Evolutionary conservation across 345 rosid species (phyloP).

Genomic region (Populus davidiana): DNA sequence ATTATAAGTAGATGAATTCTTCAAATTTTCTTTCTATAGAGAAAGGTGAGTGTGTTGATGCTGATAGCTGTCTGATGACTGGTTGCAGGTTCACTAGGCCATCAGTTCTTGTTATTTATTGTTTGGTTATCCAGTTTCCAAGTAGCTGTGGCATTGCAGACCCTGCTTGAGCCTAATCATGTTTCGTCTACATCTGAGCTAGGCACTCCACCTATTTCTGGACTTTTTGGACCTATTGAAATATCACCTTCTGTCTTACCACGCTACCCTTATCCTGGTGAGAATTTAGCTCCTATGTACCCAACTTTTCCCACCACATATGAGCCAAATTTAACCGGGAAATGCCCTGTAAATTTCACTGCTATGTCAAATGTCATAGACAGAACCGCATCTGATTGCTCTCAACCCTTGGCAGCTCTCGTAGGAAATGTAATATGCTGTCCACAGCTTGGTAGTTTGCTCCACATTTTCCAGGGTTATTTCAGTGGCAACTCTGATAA

Average conservation of each 20-base stretch:
- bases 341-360: constrained; percentile 83
- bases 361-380: constrained; percentile 54
- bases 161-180: constrained; percentile 40
- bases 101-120: constrained; percentile 49
- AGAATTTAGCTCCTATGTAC: constrained; percentile 75
- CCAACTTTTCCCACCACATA: constrained; percentile 74
- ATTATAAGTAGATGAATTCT: background rate
- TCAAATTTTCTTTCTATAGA: background rate
- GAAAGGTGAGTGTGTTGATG: constrained; percentile 2
- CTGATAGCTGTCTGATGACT: constrained; percentile 29
- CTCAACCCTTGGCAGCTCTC: constrained; percentile 66
- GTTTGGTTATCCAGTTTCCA: constrained; percentile 67
- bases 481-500: constrained; percentile 54
- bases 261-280: constrained; percentile 49
- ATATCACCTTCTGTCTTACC: constrained; percentile 89
- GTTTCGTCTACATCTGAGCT: constrained; percentile 49
- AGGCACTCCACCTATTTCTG: constrained; percentile 67
- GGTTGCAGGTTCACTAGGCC: constrained; percentile 58
- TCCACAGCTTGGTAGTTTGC: constrained; percentile 83
- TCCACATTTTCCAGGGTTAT: constrained; percentile 76
- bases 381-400: constrained; percentile 83
- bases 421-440: constrained; percentile 95
- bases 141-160: constrained; percentile 51
- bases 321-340: constrained; percentile 81
- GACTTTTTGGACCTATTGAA: constrained; percentile 77